phyloP scores from a whole-genome alignment of 1,139 yeast species.

The Hemisphaericaspora xylofermentans region DNA sequence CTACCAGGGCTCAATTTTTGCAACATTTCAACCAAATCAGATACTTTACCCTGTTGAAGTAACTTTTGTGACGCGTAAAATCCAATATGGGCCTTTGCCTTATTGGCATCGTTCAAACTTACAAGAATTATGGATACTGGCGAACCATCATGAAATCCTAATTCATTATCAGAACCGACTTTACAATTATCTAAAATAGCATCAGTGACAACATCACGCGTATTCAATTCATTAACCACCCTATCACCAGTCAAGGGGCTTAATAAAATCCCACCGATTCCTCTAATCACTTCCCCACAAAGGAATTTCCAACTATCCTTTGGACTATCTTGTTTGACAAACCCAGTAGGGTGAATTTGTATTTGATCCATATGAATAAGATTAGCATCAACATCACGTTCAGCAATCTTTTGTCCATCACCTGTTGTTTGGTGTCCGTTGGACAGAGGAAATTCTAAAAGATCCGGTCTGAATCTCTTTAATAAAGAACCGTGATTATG shows the following conservation, averaged over 20 bases:
- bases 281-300: constrained; percentile 39
- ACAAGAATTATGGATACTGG: constrained; percentile 27
- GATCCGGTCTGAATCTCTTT: constrained; percentile 33
- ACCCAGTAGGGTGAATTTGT: constrained; percentile 44
- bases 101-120: constrained; percentile 25
- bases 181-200: constrained; percentile 25
- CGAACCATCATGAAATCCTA: constrained; percentile 11
- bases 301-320: constrained; percentile 29
- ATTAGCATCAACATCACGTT: constrained; percentile 29
- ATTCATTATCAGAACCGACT: constrained; percentile 11
- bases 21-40: constrained; percentile 20
- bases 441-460: constrained; percentile 32
- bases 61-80: constrained; percentile 30
- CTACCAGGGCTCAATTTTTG: constrained; percentile 17
- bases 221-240: constrained; percentile 35
- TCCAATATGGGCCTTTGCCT: constrained; percentile 30
- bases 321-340: constrained; percentile 23
- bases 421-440: constrained; percentile 38
- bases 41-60: constrained; percentile 24
- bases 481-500: constrained; percentile 20
- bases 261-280: constrained; percentile 39
- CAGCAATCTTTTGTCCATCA: constrained; percentile 38
- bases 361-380: constrained; percentile 38
- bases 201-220: constrained; percentile 34
- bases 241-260: constrained; percentile 31